These are phyloP conservation scores for Arthrobotrys sphaeroides DNA, from an alignment of 2,329 filamentous ascomycete genomes.

Conservation along the genomic window DNA sequence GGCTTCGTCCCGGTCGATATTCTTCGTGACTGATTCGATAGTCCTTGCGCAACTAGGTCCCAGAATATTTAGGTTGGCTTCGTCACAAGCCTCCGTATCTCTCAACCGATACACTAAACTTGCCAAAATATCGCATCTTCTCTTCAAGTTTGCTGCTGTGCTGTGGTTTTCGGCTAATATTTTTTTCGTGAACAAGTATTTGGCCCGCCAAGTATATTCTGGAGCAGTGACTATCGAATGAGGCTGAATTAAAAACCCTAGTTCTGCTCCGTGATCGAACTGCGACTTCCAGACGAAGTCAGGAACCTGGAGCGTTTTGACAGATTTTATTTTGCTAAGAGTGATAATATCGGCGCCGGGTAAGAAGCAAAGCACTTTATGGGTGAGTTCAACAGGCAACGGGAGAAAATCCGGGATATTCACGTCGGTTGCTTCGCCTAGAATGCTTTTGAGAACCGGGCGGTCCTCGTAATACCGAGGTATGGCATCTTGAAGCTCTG, in stretches of 20 bases:
- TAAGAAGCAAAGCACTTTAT: conserved; percentile 32
- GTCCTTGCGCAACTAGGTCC: not conserved
- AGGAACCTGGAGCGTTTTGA: conserved; percentile 11
- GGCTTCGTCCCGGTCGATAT: not conserved
- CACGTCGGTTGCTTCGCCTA: not conserved
- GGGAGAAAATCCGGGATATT: conserved; percentile 27
- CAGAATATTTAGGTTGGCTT: not conserved
- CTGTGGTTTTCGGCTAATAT: not conserved
- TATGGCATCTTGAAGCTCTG: not conserved
- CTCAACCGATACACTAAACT: conserved; percentile 9
- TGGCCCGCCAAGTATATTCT: not conserved
- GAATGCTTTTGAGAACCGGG: not conserved
- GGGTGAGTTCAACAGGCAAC: conserved; percentile 23
- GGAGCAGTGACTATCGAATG: not conserved
- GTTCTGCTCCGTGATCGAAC: conserved; percentile 11
- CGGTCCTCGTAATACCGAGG: not conserved
- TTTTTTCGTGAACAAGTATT: conserved; percentile 19
- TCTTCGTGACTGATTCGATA: not conserved
- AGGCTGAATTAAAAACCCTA: not conserved
- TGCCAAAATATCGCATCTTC: conserved; percentile 9
- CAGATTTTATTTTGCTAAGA: conserved; percentile 6
- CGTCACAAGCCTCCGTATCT: not conserved
- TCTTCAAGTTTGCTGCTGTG: not conserved
- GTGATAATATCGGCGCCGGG: conserved; percentile 8
- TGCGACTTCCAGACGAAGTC: conserved; percentile 34